phyloP scores from a whole-genome alignment of 2,329 filamentous ascomycete species.

The Exophiala sp. region DNA sequence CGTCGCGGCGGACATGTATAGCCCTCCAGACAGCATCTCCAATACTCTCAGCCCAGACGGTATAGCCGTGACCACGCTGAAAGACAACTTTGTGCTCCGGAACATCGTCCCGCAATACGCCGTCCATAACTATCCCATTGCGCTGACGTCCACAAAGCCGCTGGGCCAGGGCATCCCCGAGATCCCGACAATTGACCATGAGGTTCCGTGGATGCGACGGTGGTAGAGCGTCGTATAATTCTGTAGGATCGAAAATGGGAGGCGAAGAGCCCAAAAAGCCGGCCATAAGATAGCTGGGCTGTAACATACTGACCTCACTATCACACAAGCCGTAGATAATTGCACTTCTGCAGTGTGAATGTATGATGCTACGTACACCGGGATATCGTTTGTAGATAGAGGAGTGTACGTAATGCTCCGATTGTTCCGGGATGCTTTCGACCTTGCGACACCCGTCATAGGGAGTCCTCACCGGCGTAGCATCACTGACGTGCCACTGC shows the following conservation, averaged over 20 bases:
- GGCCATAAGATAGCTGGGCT: conserved; percentile 42
- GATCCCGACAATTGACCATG: conserved; percentile 35
- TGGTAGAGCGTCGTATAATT: conserved; percentile 25
- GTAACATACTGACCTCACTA: conserved; percentile 31
- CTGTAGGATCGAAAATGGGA: conserved; percentile 34
- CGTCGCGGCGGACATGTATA: conserved; percentile 45
- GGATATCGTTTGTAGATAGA: conserved; percentile 44
- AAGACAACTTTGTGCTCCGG: conserved; percentile 37
- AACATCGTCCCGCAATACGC: conserved; percentile 1
- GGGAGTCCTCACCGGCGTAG: conserved; percentile 3
- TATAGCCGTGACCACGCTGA: conserved; percentile 47
- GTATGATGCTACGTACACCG: conserved; percentile 40
- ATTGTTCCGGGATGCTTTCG: not conserved
- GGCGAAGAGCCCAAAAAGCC: conserved; percentile 40
- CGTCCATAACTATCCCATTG: not conserved
- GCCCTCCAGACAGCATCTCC: conserved; percentile 40
- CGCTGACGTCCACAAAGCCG: conserved; percentile 31
- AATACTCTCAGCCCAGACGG: conserved; percentile 37
- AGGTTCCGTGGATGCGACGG: conserved; percentile 34
- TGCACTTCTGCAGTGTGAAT: conserved; percentile 44
- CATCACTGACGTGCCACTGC: conserved; percentile 12
- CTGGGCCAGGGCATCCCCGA: conserved; percentile 36
- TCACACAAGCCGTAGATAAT: conserved; percentile 38
- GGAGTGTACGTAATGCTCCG: conserved; percentile 47
- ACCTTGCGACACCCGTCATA: not conserved